phyloP scores from a whole-genome alignment of 2,329 filamentous ascomycete genomes.

The Camillea tinctor region DNA sequence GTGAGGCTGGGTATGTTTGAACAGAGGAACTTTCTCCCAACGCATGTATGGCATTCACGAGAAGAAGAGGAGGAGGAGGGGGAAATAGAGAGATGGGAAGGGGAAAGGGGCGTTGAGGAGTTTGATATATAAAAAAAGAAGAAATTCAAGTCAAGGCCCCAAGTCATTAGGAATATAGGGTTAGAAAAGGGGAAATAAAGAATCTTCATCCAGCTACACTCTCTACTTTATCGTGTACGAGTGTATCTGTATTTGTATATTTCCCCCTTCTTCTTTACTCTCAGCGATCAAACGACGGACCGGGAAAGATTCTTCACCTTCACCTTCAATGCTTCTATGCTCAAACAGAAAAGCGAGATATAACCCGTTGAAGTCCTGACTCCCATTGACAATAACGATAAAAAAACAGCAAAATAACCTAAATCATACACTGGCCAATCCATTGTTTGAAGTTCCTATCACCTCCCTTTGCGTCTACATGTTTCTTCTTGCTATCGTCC shows the following conservation, averaged over 20 bases:
- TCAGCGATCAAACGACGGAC: background rate
- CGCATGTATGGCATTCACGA: too few relatives aligned
- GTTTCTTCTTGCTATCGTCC: background rate
- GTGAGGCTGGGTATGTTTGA: too few relatives aligned
- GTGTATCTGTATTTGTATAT: background rate
- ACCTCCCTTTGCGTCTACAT: background rate
- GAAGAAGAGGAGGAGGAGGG: background rate
- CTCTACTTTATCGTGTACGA: too few relatives aligned
- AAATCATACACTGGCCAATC: background rate
- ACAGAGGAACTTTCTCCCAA: too few relatives aligned
- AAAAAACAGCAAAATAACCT: background rate
- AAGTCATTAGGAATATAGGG: too few relatives aligned
- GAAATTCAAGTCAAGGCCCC: too few relatives aligned
- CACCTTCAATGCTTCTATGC: background rate
- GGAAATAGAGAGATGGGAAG: too few relatives aligned
- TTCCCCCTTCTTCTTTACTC: background rate
- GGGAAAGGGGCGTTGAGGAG: too few relatives aligned
- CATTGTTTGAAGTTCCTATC: slow-evolving; percentile 9
- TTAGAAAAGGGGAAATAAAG: background rate
- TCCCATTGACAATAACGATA: background rate
- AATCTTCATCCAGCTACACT: background rate
- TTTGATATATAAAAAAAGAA: too few relatives aligned
- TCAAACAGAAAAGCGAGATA: background rate
- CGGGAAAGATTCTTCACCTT: background rate
- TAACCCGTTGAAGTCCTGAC: slow-evolving; percentile 23